A percentile compares a stretch with the other conserved stretches of the same genome.
Conservation (phyloP, 345 rosid genomes). For the Toxicodendron radicans region DNA sequence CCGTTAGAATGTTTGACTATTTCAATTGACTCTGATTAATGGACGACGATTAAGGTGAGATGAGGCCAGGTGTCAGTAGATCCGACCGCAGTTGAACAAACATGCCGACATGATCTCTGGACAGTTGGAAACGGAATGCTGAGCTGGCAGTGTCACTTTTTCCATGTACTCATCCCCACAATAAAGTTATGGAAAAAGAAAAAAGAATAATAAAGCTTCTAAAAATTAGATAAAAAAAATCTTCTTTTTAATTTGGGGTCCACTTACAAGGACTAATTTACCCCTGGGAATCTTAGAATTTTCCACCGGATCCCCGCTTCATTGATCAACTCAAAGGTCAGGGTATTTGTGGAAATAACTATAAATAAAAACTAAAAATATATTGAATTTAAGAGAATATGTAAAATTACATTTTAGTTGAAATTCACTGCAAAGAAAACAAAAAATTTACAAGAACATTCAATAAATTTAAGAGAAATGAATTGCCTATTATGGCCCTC, state of each 20-base stretch:
- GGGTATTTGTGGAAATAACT: not conserved
- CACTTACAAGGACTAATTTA: slow-evolving; percentile 14
- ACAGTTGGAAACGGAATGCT: slow-evolving; percentile 28
- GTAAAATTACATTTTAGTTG: too few relatives aligned
- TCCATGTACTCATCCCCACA: not conserved
- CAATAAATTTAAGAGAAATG: too few relatives aligned
- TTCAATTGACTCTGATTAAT: not conserved
- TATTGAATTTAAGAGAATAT: too few relatives aligned
- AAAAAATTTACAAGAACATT: not conserved
- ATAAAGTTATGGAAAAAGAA: not conserved
- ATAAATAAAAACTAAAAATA: too few relatives aligned
- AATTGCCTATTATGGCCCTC: not conserved
- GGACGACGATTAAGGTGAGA: slow-evolving; percentile 12
- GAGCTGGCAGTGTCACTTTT: slow-evolving; percentile 23
- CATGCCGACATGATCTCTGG: slow-evolving; percentile 27
- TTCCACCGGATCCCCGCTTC: not conserved
- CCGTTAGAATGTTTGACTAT: not conserved
- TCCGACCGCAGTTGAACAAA: slow-evolving; percentile 27
- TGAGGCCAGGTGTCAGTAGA: slow-evolving; percentile 20
- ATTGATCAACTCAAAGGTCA: not conserved
- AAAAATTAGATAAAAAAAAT: not conserved
- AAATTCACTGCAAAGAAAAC: too few relatives aligned
- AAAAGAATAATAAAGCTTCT: not conserved
- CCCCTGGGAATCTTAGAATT: not conserved
- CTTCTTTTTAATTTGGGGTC: not conserved